Percentiles rank a stretch among this genome's conserved stretches.
These are phyloP conservation scores for Asparagopsis taxiformis DNA, from an alignment of 31 red algal genomes.

Conservation along the genomic window DNA sequence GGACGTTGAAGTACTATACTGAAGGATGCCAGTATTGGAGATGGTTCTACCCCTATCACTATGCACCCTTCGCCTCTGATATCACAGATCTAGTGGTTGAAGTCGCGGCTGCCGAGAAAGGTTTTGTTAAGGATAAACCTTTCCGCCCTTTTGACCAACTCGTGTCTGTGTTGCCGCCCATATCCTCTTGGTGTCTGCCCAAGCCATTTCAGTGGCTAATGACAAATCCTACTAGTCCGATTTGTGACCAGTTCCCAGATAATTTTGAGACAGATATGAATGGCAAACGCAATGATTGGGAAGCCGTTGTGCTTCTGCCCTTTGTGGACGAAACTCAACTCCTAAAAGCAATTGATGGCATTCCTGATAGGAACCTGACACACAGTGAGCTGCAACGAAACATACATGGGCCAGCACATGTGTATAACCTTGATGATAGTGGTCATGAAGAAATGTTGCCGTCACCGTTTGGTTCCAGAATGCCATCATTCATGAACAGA, in stretches of 20 bases:
- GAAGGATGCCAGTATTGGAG: constrained; percentile 88
- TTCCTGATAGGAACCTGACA: constrained; percentile 42
- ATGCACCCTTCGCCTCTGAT: constrained; percentile 93
- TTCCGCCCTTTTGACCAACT: constrained; percentile 91
- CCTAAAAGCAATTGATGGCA: constrained; percentile 47
- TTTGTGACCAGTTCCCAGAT: constrained; percentile 71
- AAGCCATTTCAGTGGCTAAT: constrained; percentile 79
- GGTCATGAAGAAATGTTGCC: not conserved
- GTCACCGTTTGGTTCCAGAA: constrained; percentile 68
- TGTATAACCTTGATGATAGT: constrained; percentile 19
- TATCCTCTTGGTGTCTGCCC: constrained; percentile 84
- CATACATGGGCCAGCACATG: constrained; percentile 37
- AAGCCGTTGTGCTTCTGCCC: constrained; percentile 89
- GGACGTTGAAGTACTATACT: constrained; percentile 92
- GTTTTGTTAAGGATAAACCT: constrained; percentile 50
- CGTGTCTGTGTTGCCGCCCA: constrained; percentile 85
- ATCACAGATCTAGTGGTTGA: constrained; percentile 37
- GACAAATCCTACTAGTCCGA: constrained; percentile 75
- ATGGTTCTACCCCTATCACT: constrained; percentile 99
- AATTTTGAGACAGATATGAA: constrained; percentile 89
- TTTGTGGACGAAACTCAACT: constrained; percentile 88
- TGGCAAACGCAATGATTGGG: constrained; percentile 95
- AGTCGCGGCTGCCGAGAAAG: constrained; percentile 20
- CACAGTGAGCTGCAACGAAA: constrained; percentile 56
- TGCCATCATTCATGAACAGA: constrained; percentile 52